These are phyloP conservation scores for Priceomyces fermenticarens DNA, from an alignment of 805 yeast genomes.

Conservation along the genomic window DNA sequence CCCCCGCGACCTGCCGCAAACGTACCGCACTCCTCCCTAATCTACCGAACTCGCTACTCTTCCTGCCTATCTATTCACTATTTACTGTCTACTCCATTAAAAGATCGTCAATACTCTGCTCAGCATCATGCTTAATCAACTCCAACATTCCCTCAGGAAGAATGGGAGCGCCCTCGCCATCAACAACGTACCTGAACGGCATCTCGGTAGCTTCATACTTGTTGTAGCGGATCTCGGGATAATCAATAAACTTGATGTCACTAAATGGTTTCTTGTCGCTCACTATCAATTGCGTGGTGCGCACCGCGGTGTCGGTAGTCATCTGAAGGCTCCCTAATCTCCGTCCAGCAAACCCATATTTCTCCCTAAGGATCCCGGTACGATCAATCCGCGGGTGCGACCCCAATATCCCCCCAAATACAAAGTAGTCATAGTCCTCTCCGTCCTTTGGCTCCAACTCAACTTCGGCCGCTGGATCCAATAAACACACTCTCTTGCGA, in stretches of 20 bases:
- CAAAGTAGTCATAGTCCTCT: constrained; percentile 73
- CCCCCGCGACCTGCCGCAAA: no score
- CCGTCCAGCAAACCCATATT: constrained; percentile 83
- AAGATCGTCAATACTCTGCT: constrained; percentile 75
- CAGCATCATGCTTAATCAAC: constrained; percentile 80
- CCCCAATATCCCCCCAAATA: constrained; percentile 95
- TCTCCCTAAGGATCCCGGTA: constrained; percentile 79
- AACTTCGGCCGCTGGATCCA: constrained; percentile 81
- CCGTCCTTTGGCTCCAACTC: constrained; percentile 75
- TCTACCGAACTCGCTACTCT: no score
- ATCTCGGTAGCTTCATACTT: constrained; percentile 92
- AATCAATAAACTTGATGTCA: constrained; percentile 80
- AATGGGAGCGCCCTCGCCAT: constrained; percentile 65
- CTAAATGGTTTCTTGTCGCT: constrained; percentile 57
- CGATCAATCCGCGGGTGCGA: constrained; percentile 93
- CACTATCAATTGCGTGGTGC: constrained; percentile 84
- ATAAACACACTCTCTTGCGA: constrained; percentile 62
- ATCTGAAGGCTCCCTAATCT: constrained; percentile 85
- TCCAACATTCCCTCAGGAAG: constrained; percentile 90
- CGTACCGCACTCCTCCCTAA: no score
- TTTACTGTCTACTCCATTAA: constrained; percentile 32
- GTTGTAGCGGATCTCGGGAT: constrained; percentile 87
- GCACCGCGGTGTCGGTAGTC: constrained; percentile 97
- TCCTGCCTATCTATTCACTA: no score
- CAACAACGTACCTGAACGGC: constrained; percentile 91